phyloP scores from a whole-genome alignment of 176 grass and related monocot genomes.

The Canna indica region DNA sequence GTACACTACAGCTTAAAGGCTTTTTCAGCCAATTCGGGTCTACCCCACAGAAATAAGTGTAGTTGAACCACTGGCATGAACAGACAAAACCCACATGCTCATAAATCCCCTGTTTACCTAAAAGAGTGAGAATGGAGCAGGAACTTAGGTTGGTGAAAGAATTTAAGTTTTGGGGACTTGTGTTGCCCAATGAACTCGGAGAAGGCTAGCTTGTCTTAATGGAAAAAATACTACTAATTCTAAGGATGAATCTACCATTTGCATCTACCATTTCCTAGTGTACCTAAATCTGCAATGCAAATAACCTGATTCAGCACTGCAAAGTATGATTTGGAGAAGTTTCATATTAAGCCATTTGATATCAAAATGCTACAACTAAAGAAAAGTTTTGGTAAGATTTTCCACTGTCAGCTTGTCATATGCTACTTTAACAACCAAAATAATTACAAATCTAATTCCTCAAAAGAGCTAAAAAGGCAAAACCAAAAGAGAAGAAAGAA shows the following conservation, averaged over 20 bases:
- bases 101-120: not conserved
- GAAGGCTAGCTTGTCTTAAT: not conserved
- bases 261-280: not conserved
- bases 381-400: too few relatives aligned
- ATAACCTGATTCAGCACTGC: not conserved
- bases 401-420: too few relatives aligned
- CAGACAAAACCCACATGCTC: constrained; percentile 6
- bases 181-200: not conserved
- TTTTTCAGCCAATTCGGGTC: not conserved
- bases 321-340: too few relatives aligned
- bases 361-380: too few relatives aligned
- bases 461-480: too few relatives aligned
- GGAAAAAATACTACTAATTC: not conserved
- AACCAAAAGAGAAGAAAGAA: too few relatives aligned
- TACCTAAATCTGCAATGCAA: not conserved
- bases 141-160: not conserved
- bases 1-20: not conserved
- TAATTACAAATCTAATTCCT: too few relatives aligned
- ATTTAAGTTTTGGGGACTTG: not conserved
- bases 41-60: not conserved
- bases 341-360: not conserved
- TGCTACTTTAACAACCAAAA: too few relatives aligned
- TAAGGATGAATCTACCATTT: not conserved
- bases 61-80: not conserved
- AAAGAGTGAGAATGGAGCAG: not conserved